phyloP scores from a whole-genome alignment of 441 rosid genomes.

The Populus tomentosa region DNA sequence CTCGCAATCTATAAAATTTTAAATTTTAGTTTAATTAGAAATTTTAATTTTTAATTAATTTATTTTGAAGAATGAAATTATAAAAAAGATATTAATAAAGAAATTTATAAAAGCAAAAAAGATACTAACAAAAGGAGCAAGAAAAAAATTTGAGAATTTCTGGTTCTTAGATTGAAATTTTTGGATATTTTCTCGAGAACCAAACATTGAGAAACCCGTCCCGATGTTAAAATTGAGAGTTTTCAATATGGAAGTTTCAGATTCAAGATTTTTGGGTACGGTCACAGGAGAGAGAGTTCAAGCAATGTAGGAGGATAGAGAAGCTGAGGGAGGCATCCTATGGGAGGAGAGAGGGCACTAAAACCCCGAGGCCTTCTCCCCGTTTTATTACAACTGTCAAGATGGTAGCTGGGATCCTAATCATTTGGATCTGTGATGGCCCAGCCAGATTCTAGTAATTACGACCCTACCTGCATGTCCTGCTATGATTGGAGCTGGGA shows the following conservation, averaged over 20 bases:
- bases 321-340: too few species aligned
- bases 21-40: accelerated
- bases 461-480: not conserved
- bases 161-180: not conserved
- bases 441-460: conserved; percentile 17
- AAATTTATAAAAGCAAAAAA: too few species aligned
- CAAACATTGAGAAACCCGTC: not conserved
- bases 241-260: not conserved
- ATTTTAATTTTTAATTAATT: too few species aligned
- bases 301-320: not conserved
- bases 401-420: not conserved
- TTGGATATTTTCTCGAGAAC: not conserved
- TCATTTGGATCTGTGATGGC: conserved; percentile 21
- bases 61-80: too few species aligned
- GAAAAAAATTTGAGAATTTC: too few species aligned
- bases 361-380: not conserved
- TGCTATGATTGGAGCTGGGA: conserved; percentile 5
- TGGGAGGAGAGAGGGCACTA: not conserved
- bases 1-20: too few species aligned
- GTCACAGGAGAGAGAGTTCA: not conserved
- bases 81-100: too few species aligned
- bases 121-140: not conserved
- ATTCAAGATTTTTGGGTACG: not conserved
- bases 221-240: not conserved
- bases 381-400: not conserved